Evolutionary conservation across 306 rosid genomes (phyloP).

Genomic region (Cicer arietinum): DNA sequence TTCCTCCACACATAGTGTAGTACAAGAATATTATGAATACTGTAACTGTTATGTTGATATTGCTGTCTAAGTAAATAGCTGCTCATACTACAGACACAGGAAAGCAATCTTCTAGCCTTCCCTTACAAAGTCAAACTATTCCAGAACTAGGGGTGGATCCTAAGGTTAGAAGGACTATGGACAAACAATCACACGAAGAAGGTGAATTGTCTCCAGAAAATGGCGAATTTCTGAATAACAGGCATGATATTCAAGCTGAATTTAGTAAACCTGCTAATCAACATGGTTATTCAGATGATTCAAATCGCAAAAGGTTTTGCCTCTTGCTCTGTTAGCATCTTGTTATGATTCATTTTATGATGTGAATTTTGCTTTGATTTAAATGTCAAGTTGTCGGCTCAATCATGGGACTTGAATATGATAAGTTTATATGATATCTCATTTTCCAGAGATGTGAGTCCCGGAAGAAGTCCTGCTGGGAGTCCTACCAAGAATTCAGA

Average conservation of each 20-base stretch:
- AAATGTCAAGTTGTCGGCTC: constrained; percentile 22
- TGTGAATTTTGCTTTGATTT: constrained; percentile 19
- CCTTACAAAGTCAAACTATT: constrained; percentile 38
- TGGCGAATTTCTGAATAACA: constrained; percentile 54
- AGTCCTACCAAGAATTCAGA: constrained; percentile 55
- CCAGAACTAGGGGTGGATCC: constrained; percentile 50
- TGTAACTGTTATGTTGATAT: constrained; percentile 30
- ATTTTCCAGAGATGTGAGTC: constrained; percentile 64
- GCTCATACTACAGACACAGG: constrained; percentile 57
- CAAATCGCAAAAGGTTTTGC: constrained; percentile 71
- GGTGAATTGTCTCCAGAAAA: constrained; percentile 82
- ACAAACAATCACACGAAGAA: constrained; percentile 75
- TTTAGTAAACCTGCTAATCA: constrained; percentile 53
- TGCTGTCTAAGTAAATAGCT: constrained; percentile 42
- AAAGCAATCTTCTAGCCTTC: constrained; percentile 52
- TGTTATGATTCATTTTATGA: background rate
- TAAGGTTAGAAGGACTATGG: constrained; percentile 47
- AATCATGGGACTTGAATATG: constrained; percentile 32
- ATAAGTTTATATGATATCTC: constrained; percentile 41
- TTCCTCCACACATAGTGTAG: background rate
- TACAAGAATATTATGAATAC: constrained; percentile 15
- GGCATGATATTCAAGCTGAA: constrained; percentile 61
- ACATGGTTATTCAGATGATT: constrained; percentile 61
- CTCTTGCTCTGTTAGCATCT: constrained; percentile 34
- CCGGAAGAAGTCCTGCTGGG: constrained; percentile 55